Base-by-base conservation (phyloP, 306 rosid species). In the Betula pendula region DNA sequence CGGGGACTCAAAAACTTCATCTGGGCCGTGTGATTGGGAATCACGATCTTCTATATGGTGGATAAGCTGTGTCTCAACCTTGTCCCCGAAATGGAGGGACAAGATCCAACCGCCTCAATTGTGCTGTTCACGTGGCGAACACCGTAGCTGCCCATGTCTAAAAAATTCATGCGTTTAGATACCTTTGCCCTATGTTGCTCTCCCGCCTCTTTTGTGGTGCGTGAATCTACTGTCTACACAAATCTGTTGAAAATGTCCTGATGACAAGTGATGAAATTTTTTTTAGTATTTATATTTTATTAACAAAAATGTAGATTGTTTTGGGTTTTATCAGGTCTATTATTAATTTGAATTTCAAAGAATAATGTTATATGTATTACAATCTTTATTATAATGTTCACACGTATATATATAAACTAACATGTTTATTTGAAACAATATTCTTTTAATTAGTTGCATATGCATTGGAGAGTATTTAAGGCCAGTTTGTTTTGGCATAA, bases 21-120 rank as follows among this genome's bases (percentile, higher is more conserved):
- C 42, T 42, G 1, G 62, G 27, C 73, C 81, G 71, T 78, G 2
- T 7, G 78, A 78, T 78, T 20, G 8, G 19, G 4, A 71, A 45
- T 74, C 52, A 44, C 59, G 50, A 83, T 78, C 71, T 79, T 81
- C 68, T 22, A 68, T 51, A 67, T 68, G 81, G 76, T 79, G 67
- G 85, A 82, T 65, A 12, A 55, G 73, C 19, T 43, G 13, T 85
- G 86, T 85, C 83, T 81, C 83, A 77, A 62, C 33, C 72, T 62
- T 85, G 89, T 85, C 89, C 84, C 79, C 84, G 10, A 52, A 50
- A 8, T 68, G 29, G 1, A 59, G n/a, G 51, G 83, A 76, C 88
- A 38, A 38, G 42, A 38, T 38, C 42, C 42, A 79, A 72, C 48
- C 40, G 45, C 74, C 84, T 73, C 72, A 49, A 29, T 62, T 71